Conservation (phyloP, 371 early-diverging fungal genomes). For the Rhizopus sp. region DNA sequence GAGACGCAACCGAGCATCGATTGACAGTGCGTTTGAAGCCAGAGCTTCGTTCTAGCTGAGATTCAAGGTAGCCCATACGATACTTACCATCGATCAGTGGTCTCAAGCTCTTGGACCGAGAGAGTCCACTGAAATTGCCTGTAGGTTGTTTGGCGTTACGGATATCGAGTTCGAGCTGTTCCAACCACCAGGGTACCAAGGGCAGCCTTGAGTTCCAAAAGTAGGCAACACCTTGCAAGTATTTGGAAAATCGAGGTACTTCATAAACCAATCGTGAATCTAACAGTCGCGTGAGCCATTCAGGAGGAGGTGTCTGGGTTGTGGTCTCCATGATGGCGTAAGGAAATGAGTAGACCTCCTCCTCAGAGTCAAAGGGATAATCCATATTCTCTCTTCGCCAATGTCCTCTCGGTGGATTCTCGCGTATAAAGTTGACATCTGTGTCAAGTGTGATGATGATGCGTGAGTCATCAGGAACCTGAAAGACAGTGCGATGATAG, state of each 20-base stretch:
- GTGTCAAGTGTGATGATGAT: constrained; percentile 98
- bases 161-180: constrained; percentile 90
- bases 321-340: constrained; percentile 73
- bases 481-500: constrained; percentile 99
- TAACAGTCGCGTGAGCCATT: constrained; percentile 94
- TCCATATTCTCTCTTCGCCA: constrained; percentile 94
- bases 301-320: constrained; percentile 91
- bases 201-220: constrained; percentile 82
- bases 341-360: constrained; percentile 45
- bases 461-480: constrained; percentile 95
- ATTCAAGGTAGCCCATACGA: constrained; percentile 51
- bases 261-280: constrained; percentile 91
- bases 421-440: constrained; percentile 93
- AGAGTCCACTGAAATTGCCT: constrained; percentile 31
- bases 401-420: constrained; percentile 65
- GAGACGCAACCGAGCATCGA: constrained; percentile 1
- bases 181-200: constrained; percentile 96
- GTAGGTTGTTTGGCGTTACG: constrained; percentile 57
- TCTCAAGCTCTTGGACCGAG: constrained; percentile 47
- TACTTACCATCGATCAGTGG: constrained; percentile 47
- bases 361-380: constrained; percentile 86
- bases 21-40: constrained; percentile 24
- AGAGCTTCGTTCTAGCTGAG: constrained; percentile 37
- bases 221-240: constrained; percentile 94
- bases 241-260: constrained; percentile 98